Percentiles rank a stretch among this genome's conserved stretches.
phyloP scores from a whole-genome alignment of 2,329 filamentous ascomycete genomes.

The Pseudogymnoascus sp. region DNA sequence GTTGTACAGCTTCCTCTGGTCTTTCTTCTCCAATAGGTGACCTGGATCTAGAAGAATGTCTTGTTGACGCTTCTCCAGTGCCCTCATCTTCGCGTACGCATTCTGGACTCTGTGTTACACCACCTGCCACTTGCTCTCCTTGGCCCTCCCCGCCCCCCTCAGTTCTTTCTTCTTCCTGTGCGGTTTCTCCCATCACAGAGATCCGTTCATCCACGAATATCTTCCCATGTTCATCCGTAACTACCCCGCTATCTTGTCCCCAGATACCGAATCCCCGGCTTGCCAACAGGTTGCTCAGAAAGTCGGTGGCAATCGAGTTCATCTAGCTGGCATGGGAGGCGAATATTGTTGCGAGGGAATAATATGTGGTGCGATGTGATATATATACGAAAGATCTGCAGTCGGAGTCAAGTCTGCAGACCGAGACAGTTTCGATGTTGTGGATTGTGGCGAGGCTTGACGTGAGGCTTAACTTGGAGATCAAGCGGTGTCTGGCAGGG shows the following conservation, averaged over 20 bases:
- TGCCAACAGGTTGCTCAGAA: slow-evolving; percentile 2
- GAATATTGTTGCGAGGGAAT: not conserved
- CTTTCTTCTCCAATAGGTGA: not conserved
- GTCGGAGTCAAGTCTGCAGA: not conserved
- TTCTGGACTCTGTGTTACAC: not conserved
- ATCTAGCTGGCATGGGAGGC: not conserved
- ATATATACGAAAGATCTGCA: not conserved
- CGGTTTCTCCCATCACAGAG: slow-evolving; percentile 2
- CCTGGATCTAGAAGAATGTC: not conserved
- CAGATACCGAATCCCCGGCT: not conserved
- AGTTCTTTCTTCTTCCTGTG: not conserved
- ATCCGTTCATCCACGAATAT: not conserved
- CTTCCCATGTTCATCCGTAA: not conserved
- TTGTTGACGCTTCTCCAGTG: not conserved
- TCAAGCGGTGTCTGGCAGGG: not conserved
- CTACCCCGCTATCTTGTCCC: not conserved
- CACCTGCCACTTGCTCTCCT: not conserved
- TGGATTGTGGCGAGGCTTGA: slow-evolving; percentile 5
- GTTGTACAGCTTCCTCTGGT: not conserved
- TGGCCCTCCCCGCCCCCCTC: not conserved
- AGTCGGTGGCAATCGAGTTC: slow-evolving; percentile 3
- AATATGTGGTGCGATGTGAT: not conserved
- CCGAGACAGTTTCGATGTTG: not conserved
- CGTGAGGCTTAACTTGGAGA: not conserved
- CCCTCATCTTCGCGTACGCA: not conserved